Evolutionary conservation across 1,284 basidiomycete species (phyloP).

Genomic region (Tilletiaria anomala): DNA sequence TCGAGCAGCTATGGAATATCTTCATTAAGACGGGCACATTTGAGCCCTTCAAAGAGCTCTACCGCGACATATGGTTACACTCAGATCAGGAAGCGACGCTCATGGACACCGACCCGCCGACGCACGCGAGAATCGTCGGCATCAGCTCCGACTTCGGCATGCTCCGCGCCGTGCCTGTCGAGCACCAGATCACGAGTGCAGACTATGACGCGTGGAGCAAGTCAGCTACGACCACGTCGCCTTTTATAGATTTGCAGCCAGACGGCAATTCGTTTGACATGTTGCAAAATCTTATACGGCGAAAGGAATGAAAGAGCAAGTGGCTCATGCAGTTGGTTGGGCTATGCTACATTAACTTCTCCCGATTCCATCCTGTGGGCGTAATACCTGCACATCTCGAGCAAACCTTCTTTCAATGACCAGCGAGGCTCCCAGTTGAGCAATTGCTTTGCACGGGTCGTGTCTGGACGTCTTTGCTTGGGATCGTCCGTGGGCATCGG

Average conservation of each 20-base stretch:
- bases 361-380: background rate
- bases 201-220: slow-evolving; percentile 19
- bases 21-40: slow-evolving; percentile 49
- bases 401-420: slow-evolving; percentile 73
- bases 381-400: slow-evolving; percentile 84
- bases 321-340: no score
- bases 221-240: background rate
- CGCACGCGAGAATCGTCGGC: slow-evolving; percentile 60
- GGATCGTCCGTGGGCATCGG: slow-evolving; percentile 58
- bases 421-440: slow-evolving; percentile 86
- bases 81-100: slow-evolving; percentile 70
- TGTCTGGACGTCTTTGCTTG: slow-evolving; percentile 81
- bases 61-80: slow-evolving; percentile 71
- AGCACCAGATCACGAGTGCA: slow-evolving; percentile 2
- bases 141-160: slow-evolving; percentile 79
- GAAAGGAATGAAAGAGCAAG: slow-evolving; percentile 48
- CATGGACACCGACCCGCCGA: slow-evolving; percentile 58
- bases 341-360: no score
- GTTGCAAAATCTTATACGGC: slow-evolving; percentile 72
- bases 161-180: slow-evolving; percentile 58
- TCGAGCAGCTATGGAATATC: slow-evolving; percentile 61
- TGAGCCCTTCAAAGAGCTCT: slow-evolving; percentile 41
- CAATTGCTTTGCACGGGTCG: slow-evolving; percentile 67
- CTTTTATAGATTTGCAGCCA: slow-evolving; percentile 58
- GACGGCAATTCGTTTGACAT: slow-evolving; percentile 96